Evolutionary conservation across 2,329 filamentous ascomycete species (phyloP), one percentile per base, ranked within the genome.

Genomic region (Stenocarpella maydis): DNA sequence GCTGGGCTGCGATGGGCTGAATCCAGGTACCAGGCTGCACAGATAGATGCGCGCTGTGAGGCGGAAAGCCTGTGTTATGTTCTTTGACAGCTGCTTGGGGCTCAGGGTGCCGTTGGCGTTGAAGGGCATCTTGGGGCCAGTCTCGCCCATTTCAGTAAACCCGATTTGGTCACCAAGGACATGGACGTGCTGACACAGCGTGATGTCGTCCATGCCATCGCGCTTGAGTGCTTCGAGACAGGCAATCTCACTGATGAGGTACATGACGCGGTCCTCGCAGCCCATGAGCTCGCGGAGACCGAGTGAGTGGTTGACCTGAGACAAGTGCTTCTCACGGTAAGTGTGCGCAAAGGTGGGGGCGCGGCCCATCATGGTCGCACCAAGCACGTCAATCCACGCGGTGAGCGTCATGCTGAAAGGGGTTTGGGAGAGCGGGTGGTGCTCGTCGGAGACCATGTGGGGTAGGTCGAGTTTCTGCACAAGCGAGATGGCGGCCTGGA

Each of bases 181-280:
- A 72, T 92, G 90, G 47, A 98, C 94, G 80, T 98, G 95, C 71
- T 92, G 88, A 87, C 95, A 98, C 53, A 98, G 89, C 63, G 90
- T 89, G 73, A 96, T 90, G 76, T 96, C 91, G 74, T 97, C 92
- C 83, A 96, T 94, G 74, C 92, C 92, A 71, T 92, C 89, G 47
- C 85, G 83, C 85, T 96, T 97, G 73, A 98, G 88, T 4, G 93
- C 92, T 79, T 98, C 96, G 65, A 99, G 89, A 80, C 96, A 98
- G 67, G 95, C 93, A 75, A 98, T 97, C 82, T 99, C 96, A 2
- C 94, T 97, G 78, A 99, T 97, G 75, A 98, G 86, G 80, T 97
- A 98, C 94, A 99, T 98, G 81, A 98, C 92, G 26, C 91, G 90
- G 81, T 99, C 96, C 73, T 98, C 95, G 80, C 96, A 98, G 74